Percentiles rank a stretch among this genome's conserved stretches.
Evolutionary conservation across 129 eudicot species (phyloP).

Genomic region (Flaveria linearis): DNA sequence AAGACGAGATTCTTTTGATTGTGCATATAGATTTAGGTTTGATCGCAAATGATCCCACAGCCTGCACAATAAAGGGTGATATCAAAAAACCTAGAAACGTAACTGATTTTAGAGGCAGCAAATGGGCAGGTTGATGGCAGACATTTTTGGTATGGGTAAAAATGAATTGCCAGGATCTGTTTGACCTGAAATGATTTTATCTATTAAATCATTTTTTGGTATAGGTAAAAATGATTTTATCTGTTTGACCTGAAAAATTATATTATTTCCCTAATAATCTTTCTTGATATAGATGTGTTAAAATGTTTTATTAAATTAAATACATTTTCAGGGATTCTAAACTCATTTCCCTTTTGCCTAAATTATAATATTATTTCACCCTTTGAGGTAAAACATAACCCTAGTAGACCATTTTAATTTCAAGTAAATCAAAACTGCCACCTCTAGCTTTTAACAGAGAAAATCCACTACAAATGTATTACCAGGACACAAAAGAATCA

Average conservation of each 20-base stretch:
- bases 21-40: slow-evolving; percentile 64
- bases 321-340: neutral
- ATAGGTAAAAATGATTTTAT: neutral
- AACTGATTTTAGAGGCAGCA: slow-evolving; percentile 17
- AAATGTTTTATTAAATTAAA: neutral
- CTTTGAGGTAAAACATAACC: slow-evolving; percentile 12
- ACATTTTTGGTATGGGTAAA: neutral
- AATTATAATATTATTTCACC: neutral
- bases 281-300: neutral
- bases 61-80: slow-evolving; percentile 44
- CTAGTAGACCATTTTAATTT: neutral
- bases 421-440: neutral
- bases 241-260: neutral
- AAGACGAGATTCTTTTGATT: slow-evolving; percentile 39
- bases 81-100: slow-evolving; percentile 9
- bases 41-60: slow-evolving; percentile 82
- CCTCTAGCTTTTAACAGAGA: slow-evolving; percentile 10
- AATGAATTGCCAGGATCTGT: neutral
- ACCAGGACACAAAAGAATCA: slow-evolving; percentile 82
- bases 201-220: neutral
- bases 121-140: neutral
- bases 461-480: slow-evolving; percentile 31
- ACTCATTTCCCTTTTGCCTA: neutral
- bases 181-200: neutral
- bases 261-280: neutral